Evolutionary conservation across 2,329 filamentous ascomycete genomes (phyloP), one percentile per base, ranked within the genome.

Genomic region (Pseudogymnoascus sp.): DNA sequence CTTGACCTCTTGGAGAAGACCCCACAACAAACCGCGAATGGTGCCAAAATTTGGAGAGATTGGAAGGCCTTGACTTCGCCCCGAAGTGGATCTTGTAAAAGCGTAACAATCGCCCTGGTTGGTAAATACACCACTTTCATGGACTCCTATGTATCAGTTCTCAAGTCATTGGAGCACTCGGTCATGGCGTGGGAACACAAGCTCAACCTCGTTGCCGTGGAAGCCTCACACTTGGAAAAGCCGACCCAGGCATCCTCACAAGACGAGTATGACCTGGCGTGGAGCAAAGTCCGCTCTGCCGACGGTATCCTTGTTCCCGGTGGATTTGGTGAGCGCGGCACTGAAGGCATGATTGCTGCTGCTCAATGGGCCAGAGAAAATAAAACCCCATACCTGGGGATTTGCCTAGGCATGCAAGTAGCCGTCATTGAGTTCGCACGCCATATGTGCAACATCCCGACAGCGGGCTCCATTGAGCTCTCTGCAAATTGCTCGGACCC

Each of bases 361-460:
- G 88, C 89, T n/a, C 88, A 87, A 66, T 97, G 90, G 87, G 92
- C 93, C 1, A 87, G 93, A 62, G 87, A 89, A 68, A 87, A 91
- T 69, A 87, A 88, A 65, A 84, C 84, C 3, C 92, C 92, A 1
- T 97, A 89, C 76, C 81, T 97, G 0, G 94, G 94, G 63, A 89
- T 97, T 65, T 97, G 93, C 73, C 80, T 97, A 15, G 92, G 92
- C 63, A 91, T 96, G 87, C 94, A 97, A 74, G 83, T 96, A 58
- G 92, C 93, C 15, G 91, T 96, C 51, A 89, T 97, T 68, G 92
- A 97, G 75, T 90, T 85, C 68, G 91, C 92, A 1, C 86, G 92
- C 39, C 86, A 91, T 66, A 79, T 93, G 1, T 89, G 86, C 75
- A 84, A 83, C 27, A 80, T 92, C 65, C 69, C 77, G 35, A 13